Conservation (phyloP, 768 basidiomycete species). For the Dioszegia hungarica region DNA sequence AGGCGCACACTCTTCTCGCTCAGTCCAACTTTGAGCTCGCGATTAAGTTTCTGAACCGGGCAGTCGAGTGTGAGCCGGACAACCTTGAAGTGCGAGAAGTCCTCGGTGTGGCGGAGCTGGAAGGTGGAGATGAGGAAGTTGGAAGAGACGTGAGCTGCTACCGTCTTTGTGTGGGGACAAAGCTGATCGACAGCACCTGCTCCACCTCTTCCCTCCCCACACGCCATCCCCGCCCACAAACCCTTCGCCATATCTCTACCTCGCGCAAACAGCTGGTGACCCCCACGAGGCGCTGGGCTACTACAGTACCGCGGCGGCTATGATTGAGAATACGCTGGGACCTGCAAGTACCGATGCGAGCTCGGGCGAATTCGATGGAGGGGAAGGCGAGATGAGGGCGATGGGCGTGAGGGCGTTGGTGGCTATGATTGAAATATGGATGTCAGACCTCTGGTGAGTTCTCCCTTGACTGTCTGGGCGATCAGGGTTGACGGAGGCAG, state of each 20-base stretch:
- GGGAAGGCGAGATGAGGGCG: slow-evolving; percentile 51
- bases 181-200: slow-evolving; percentile 55
- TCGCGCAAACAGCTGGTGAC: slow-evolving; percentile 78
- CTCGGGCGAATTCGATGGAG: slow-evolving; percentile 56
- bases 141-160: slow-evolving; percentile 61
- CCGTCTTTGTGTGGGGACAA: background rate
- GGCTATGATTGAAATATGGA: slow-evolving; percentile 92
- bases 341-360: slow-evolving; percentile 58
- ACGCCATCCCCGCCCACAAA: slow-evolving; percentile 50
- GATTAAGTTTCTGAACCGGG: slow-evolving; percentile 63
- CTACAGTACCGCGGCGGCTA: slow-evolving; percentile 58
- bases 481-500: slow-evolving; percentile 52
- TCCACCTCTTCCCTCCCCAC: slow-evolving; percentile 56
- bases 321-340: slow-evolving; percentile 54
- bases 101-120: slow-evolving; percentile 71
- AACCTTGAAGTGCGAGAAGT: slow-evolving; percentile 72
- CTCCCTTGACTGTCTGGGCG: background rate
- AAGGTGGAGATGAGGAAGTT: slow-evolving; percentile 67
- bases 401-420: slow-evolving; percentile 74
- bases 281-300: slow-evolving; percentile 67
- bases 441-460: slow-evolving; percentile 85
- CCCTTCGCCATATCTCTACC: slow-evolving; percentile 78
- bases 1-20: slow-evolving; percentile 72
- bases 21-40: slow-evolving; percentile 84
- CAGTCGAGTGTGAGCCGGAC: slow-evolving; percentile 61